These are phyloP conservation scores for Glutinoglossum americanum DNA, from an alignment of 495 filamentous ascomycete species.

Conservation along the genomic window DNA sequence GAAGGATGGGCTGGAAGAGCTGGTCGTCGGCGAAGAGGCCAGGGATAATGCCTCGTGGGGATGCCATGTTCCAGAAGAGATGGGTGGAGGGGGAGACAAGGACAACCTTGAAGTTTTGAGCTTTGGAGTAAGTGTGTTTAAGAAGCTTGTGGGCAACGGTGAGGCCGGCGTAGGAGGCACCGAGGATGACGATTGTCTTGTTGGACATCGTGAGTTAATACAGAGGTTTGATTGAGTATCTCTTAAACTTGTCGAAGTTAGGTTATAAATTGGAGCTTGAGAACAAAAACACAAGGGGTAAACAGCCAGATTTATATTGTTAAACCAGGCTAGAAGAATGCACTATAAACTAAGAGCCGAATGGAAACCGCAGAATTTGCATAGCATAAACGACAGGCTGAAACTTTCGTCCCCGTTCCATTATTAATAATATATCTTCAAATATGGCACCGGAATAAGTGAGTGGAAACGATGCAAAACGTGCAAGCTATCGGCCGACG, in stretches of 20 bases:
- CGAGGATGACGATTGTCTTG: slow-evolving; percentile 38
- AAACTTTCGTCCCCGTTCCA: too few species aligned
- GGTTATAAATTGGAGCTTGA: too few species aligned
- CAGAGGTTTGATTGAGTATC: not conserved
- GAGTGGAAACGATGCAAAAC: too few species aligned
- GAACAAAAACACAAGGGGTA: too few species aligned
- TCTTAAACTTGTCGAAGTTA: not conserved
- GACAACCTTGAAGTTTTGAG: slow-evolving; percentile 15
- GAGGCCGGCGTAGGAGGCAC: slow-evolving; percentile 37
- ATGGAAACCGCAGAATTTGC: too few species aligned
- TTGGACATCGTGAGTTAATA: not conserved
- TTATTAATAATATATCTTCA: too few species aligned
- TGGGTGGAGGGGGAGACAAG: slow-evolving; percentile 31
- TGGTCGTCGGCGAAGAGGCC: slow-evolving; percentile 20
- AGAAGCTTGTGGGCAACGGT: slow-evolving; percentile 36
- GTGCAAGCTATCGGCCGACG: too few species aligned
- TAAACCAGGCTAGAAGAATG: too few species aligned
- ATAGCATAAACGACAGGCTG: too few species aligned
- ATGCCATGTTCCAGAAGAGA: slow-evolving; percentile 31
- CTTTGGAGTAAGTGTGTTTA: slow-evolving; percentile 16
- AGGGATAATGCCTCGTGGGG: slow-evolving; percentile 25
- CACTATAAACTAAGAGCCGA: too few species aligned
- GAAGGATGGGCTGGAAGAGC: slow-evolving; percentile 26
- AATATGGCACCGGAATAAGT: too few species aligned
- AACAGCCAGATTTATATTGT: too few species aligned